Base-by-base conservation (phyloP, 768 basidiomycete species). In the Gymnopilus dilepis region DNA sequence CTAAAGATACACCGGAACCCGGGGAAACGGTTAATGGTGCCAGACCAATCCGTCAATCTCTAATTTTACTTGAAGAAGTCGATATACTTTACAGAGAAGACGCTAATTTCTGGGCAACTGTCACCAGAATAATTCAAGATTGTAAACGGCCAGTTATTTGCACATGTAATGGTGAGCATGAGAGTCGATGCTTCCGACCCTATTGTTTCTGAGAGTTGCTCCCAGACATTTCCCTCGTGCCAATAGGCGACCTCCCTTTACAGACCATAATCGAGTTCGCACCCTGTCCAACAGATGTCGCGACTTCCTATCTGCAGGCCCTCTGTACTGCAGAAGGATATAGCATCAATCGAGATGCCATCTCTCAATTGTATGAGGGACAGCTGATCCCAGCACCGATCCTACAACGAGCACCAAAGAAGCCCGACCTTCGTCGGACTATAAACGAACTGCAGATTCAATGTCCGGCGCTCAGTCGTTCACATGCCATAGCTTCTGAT, bases 51-150 rank as follows among this genome's bases (percentile, higher is more conserved):
- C 82, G 86, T 58, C 97, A 99, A 77, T 96, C 94, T 0, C 72
- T 97, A 54, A 91, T 99, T 62, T 80, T 99, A 38, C 75, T 99
- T 13, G 97, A 99, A 73, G 97, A 99, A 72, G 97, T 94, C 6
- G 97, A 99, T 74, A 86, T 99, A 41, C 78, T 99, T 48, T 99
- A 89, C 77, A 87, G 86, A 62, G 92, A 95, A 51, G 97, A 96
- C 76, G 71, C 73, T 31, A 89, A 87, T 65, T 99, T 95, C 74
- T 97, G 94, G 94, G 82, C 89, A 15, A 85, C 90, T 2, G 85
- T 98, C 26, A 80, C 90, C 8, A 83, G 86, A 58, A 83, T 99
- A 61, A 95, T 98, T 70, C 86, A 84, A 62, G 84, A 91, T 17
- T 94, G 94, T 66, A 87, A 85, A 66, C 80, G 97, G 58, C 97